Evolutionary conservation across 495 filamentous ascomycete species (phyloP), one percentile per base, ranked within the genome.

Genomic region (Geoglossum glabrum): DNA sequence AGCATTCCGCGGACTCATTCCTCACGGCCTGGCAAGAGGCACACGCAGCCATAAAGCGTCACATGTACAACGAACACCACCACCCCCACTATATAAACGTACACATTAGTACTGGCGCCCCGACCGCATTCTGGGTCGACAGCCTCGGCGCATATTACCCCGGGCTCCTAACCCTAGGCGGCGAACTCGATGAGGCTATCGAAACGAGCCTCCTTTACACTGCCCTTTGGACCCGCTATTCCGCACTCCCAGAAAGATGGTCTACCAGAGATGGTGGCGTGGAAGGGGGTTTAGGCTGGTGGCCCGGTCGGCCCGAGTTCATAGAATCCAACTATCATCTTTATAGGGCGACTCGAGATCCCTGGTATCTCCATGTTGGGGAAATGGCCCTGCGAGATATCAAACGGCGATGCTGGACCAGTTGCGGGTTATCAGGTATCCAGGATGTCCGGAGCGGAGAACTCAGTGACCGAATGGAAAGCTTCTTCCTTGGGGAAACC

Each of bases 401-500:
- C 61, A 84, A 85, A 61, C 73, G 86, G 47, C 78, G 93, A 45
- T 98, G 92, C 68, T 94, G 87, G 86, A 89, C 88, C 1, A 79
- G 80, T 55, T 98, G 92, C 64, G 92, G 92, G 54, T 97, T 88
- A 89, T 85, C 92, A 5, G 90, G 90, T 0, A 74, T 98, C n/a
- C 85, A 94, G 63, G 86, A 97, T 69, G 92, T 98, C 10, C 73
- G 83, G 31, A 88, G 77, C 45, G 93, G 90, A 0, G 86, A 96
- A 67, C 81, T 84, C 65, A 90, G 78, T 64, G 92, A 98, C 65
- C 83, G 92, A 19, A 98, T 98, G 92, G 92, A 98, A 71, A 97
- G 92, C 68, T 98, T 98, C 73, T 97, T 95, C 67, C 74, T 97
- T 1, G 89, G 93, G 3, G 92, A 98, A 69, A 98, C 92, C 0